A percentile compares a stretch with the other conserved stretches of the same genome.
These are phyloP conservation scores for Salix brachista DNA, from an alignment of 345 rosid genomes.

Conservation along the genomic window DNA sequence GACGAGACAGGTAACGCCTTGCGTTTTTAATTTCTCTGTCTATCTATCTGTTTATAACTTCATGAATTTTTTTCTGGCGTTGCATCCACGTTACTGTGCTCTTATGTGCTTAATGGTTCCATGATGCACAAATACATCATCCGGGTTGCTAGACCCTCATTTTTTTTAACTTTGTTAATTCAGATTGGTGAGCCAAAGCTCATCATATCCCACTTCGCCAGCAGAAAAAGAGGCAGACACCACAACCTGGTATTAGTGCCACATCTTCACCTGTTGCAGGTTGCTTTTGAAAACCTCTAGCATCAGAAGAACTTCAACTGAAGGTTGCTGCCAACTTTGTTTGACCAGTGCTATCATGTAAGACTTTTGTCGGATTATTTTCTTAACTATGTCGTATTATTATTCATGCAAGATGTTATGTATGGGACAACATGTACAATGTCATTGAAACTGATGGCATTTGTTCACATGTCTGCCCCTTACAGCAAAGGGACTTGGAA, in stretches of 20 bases:
- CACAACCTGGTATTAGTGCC: conserved; percentile 19
- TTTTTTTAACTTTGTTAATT: background rate
- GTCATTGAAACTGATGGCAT: background rate
- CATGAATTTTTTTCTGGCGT: too few species aligned
- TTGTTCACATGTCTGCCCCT: background rate
- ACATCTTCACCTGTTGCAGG: conserved; percentile 31
- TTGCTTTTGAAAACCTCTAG: conserved; percentile 30
- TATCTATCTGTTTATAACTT: too few species aligned
- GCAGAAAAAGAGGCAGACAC: conserved; percentile 33
- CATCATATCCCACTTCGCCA: conserved; percentile 51
- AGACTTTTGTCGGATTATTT: background rate
- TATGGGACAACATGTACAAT: too few species aligned
- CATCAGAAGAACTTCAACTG: background rate
- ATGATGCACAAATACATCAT: background rate
- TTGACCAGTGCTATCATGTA: conserved; percentile 18
- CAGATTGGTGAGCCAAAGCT: conserved; percentile 69
- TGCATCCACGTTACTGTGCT: background rate
- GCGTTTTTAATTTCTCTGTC: background rate
- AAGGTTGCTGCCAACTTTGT: background rate
- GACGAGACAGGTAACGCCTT: conserved; percentile 67
- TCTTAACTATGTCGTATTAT: background rate
- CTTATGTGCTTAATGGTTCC: background rate
- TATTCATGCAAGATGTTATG: too few species aligned
- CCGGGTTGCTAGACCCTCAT: background rate
- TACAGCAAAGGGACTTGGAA: conserved; percentile 12